Base-by-base conservation (phyloP, 2,329 filamentous ascomycete genomes). In the Colletotrichum ledebouriae region DNA sequence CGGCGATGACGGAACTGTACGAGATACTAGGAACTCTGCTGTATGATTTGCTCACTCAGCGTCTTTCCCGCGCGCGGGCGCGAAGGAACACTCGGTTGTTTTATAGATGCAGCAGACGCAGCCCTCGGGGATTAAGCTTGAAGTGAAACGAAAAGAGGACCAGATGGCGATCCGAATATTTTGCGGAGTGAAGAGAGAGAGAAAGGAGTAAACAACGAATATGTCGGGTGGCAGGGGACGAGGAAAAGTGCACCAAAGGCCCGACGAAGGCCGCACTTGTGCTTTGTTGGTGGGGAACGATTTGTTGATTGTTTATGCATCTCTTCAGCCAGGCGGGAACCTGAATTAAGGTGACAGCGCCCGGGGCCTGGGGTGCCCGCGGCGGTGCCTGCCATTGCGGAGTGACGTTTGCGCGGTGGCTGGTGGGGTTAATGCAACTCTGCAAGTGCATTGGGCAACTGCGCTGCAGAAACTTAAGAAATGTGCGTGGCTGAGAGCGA, bases 371-470 rank as follows among this genome's bases (percentile, higher is more conserved):
- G 49, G 55, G 49, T 63, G 61, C 42, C 41, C 55, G 61, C 61
- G 44, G 34, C 55, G 61, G 55, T 11, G 10, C 9, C 13, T 39
- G 9, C 37, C 49, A 57, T 62, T 58, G 58, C 34, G 53, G 67
- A 70, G 70, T 71, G 70, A 71, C 68, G 70, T 71, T 64, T 59
- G 68, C 42, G 47, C 61, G 68, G 70, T 71, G 70, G 70, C 70
- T 70, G 70, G 60, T 61, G 58, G 68, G 34, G 65, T 53, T 44
- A 50, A 60, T 67, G 63, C 17, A 56, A 67, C 56, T 50, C 20
- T 60, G 49, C 11, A 25, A 56, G 50, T 55, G 39, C 41, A 44
- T 22, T 52, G 29, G 64, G 55, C 39, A 57, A 53, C 17, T 37
- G 59, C 33, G 46, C 22, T 47, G 49, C 4, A 56, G 25, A 56